phyloP scores from a whole-genome alignment of 805 yeast species.

The Saccharomyces cerevisiae region DNA sequence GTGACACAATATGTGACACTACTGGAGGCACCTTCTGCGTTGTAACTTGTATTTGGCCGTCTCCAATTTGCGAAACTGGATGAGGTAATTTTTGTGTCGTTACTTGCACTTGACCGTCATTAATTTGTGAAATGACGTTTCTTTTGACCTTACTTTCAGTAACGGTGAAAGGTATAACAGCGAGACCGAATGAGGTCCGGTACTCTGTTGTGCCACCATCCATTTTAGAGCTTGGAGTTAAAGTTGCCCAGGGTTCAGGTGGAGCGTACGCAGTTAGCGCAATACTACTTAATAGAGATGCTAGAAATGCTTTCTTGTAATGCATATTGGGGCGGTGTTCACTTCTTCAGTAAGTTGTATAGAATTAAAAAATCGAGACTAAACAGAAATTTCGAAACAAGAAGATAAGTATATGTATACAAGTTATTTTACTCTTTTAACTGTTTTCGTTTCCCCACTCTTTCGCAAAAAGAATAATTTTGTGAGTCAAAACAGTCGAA shows the following conservation, averaged over 20 bases:
- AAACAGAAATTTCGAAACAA: neutral
- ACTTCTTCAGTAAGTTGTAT: neutral
- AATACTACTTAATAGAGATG: conserved; percentile 20
- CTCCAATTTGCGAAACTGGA: conserved; percentile 17
- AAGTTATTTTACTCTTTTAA: neutral
- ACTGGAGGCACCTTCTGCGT: conserved; percentile 30
- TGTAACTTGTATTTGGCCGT: conserved; percentile 26
- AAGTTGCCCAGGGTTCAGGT: conserved; percentile 33
- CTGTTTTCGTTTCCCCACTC: neutral
- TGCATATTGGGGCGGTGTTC: conserved; percentile 10
- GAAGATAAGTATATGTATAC: neutral
- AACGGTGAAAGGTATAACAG: conserved; percentile 34
- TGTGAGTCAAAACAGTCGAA: neutral
- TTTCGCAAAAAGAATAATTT: neutral
- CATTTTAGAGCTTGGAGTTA: conserved; percentile 32
- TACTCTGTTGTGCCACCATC: conserved; percentile 30
- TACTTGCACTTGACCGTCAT: conserved; percentile 34
- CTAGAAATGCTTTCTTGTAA: conserved; percentile 15
- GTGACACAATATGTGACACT: conserved; percentile 16
- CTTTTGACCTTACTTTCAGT: conserved; percentile 29
- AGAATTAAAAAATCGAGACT: neutral
- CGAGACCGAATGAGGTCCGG: conserved; percentile 34
- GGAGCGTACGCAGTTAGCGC: conserved; percentile 16
- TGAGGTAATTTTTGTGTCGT: conserved; percentile 32
- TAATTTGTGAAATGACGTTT: conserved; percentile 36